Base-by-base conservation (phyloP, 2,329 filamentous ascomycete species). In the Macrophomina phaseolina region DNA sequence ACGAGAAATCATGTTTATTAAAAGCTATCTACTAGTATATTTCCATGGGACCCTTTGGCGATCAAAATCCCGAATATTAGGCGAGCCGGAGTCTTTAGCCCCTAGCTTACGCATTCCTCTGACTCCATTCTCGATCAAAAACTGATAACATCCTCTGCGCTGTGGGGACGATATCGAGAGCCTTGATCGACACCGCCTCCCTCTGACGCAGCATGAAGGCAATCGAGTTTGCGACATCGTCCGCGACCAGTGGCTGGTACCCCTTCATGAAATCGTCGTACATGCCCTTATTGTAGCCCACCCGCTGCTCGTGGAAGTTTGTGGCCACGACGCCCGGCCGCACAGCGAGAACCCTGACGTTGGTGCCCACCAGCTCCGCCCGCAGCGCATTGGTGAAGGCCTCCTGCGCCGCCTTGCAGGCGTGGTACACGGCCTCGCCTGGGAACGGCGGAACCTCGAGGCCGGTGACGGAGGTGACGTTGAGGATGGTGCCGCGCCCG, bases 341-440 rank as follows among this genome's bases (percentile, higher is more conserved):
- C 14, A 84, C 68, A 0, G 80, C 81, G 7, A 84, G 67, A 0
- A 84, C 81, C 23, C 80, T 78, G 65, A 85, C 82, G 68, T 84
- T 79, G 0, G 81, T 83, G 3, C 78, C 80, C 30, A 69, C 72
- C 8, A 84, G 70, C 71, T 87, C 85, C 18, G 77, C 83, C 0
- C 83, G 74, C 11, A 86, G 75, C 1, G 78, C 77, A 65, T 86
- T 84, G 0, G 81, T 81, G 68, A 86, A 85, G 0, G 73, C 83
- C 64, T 85, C 83, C 61, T 83, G 81, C 3, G 74, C 76, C 0
- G 82, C 81, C 68, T 84, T 84, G 68, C 75, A 80, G 4, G 81
- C 76, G 67, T 84, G 82, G 64, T 84, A 83, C 9, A 85, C 81
- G 0, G 81, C 79, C 68, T 85, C 83, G 9, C 83, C 82, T 0